Percentiles rank a stretch among this genome's conserved stretches.
Evolutionary conservation across 1,139 yeast species (phyloP).

Genomic region (Debaryomyces sp.): DNA sequence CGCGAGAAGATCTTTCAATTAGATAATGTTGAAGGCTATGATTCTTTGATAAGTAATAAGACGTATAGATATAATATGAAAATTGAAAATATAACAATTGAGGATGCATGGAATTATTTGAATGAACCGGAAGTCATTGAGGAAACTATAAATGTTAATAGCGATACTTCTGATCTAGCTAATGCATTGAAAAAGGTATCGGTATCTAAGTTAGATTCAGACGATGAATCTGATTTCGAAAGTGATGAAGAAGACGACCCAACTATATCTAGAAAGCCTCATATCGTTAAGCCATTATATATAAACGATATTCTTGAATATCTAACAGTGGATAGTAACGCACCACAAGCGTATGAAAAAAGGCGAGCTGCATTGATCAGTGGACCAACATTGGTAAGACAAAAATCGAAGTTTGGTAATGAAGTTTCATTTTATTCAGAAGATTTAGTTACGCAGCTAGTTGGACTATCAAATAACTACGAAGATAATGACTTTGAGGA

Average conservation of each 20-base stretch:
- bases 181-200: conserved; percentile 2
- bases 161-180: not conserved
- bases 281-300: conserved; percentile 58
- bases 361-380: conserved; percentile 48
- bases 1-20: conserved; percentile 42
- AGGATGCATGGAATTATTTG: conserved; percentile 6
- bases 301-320: conserved; percentile 64
- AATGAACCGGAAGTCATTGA: conserved; percentile 5
- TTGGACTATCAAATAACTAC: conserved; percentile 52
- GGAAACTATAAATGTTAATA: not conserved
- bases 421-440: conserved; percentile 56
- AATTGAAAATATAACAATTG: conserved; percentile 1
- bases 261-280: conserved; percentile 35
- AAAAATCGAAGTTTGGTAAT: conserved; percentile 53
- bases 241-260: conserved; percentile 61
- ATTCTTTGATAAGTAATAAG: not conserved
- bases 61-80: conserved; percentile 2
- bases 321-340: conserved; percentile 45
- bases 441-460: conserved; percentile 45
- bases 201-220: conserved; percentile 13
- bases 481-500: conserved; percentile 54
- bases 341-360: conserved; percentile 53
- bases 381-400: conserved; percentile 59
- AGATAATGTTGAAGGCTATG: conserved; percentile 11
- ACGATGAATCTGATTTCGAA: conserved; percentile 35